Evolutionary conservation across 805 yeast genomes (phyloP).

Genomic region (Saccharomycopsis schoenii): DNA sequence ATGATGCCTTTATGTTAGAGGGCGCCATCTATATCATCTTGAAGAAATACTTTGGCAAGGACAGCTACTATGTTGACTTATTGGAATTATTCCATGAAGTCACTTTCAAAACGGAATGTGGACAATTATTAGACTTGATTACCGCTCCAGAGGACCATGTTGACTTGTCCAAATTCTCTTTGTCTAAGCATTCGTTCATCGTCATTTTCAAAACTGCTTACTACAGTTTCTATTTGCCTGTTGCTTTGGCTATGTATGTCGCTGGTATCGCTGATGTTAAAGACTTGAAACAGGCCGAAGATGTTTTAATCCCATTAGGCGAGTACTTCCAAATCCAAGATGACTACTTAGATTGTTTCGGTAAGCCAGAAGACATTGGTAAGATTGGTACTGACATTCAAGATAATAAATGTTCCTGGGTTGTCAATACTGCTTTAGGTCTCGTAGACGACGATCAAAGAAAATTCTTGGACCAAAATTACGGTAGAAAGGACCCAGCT

Average conservation of each 20-base stretch:
- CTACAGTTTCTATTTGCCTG: slow-evolving; percentile 95
- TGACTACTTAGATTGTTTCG: slow-evolving; percentile 93
- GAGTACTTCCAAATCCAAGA: slow-evolving; percentile 99
- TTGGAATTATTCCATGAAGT: slow-evolving; percentile 94
- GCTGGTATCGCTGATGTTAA: slow-evolving; percentile 62
- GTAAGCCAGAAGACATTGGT: slow-evolving; percentile 95
- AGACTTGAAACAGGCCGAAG: slow-evolving; percentile 82
- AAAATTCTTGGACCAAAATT: slow-evolving; percentile 69
- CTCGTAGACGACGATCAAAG: slow-evolving; percentile 76
- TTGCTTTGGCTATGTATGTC: slow-evolving; percentile 90
- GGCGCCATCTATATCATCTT: slow-evolving; percentile 84
- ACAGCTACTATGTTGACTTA: slow-evolving; percentile 77
- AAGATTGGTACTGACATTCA: slow-evolving; percentile 97
- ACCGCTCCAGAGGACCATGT: slow-evolving; percentile 96
- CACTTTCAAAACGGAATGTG: slow-evolving; percentile 95
- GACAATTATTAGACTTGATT: slow-evolving; percentile 88
- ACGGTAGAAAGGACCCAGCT: slow-evolving; percentile 68
- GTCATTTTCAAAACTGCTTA: slow-evolving; percentile 96
- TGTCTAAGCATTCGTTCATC: slow-evolving; percentile 87
- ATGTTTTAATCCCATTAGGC: slow-evolving; percentile 86
- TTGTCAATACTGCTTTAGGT: slow-evolving; percentile 83
- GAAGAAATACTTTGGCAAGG: slow-evolving; percentile 79
- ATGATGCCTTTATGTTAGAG: slow-evolving; percentile 94
- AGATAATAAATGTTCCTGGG: slow-evolving; percentile 98
- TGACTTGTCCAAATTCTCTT: slow-evolving; percentile 76